phyloP scores from a whole-genome alignment of 495 filamentous ascomycete species.

The Xylaria sp. region DNA sequence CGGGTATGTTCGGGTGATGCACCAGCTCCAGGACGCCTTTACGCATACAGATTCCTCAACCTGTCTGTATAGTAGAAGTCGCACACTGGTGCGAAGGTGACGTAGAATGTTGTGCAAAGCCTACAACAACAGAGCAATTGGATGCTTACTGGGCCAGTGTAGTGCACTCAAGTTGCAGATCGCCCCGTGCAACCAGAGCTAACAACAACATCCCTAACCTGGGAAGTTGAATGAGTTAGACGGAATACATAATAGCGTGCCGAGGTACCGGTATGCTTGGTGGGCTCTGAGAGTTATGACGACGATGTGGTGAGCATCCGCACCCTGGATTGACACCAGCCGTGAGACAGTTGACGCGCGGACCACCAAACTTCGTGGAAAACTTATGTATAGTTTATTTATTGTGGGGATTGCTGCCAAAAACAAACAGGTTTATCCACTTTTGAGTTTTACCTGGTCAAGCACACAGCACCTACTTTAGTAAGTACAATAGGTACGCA shows the following conservation, averaged over 20 bases:
- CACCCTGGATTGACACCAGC: conserved; percentile 1
- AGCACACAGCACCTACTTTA: not conserved
- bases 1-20: not conserved
- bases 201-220: not conserved
- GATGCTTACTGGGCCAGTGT: not conserved
- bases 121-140: conserved; percentile 13
- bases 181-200: not conserved
- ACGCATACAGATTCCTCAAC: not conserved
- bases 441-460: not conserved
- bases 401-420: not conserved
- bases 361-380: not conserved
- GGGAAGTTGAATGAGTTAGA: not conserved
- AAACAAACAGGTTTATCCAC: not conserved
- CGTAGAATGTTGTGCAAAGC: conserved; percentile 16
- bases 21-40: not conserved
- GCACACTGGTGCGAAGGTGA: not conserved
- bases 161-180: not conserved
- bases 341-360: conserved; percentile 9
- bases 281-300: not conserved
- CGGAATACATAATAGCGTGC: conserved; percentile 4
- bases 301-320: conserved; percentile 1
- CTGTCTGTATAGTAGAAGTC: not conserved
- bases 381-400: not conserved
- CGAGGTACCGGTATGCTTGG: conserved; percentile 6
- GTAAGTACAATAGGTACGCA: not conserved